These are phyloP conservation scores for Bipolaris cookei DNA, from an alignment of 2,329 filamentous ascomycete genomes.

Conservation along the genomic window DNA sequence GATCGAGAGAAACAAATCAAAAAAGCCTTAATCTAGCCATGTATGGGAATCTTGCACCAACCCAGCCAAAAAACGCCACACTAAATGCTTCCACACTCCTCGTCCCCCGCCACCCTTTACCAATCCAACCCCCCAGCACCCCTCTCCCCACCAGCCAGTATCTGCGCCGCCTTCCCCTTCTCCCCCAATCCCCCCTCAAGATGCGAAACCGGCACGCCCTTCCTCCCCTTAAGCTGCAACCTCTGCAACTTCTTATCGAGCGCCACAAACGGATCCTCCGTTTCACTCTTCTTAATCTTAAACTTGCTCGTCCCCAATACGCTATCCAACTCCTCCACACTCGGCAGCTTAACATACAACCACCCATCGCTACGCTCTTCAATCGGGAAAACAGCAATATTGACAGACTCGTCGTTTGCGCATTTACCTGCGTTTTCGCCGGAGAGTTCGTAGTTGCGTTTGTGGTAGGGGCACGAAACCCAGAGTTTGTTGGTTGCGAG, in stretches of 20 bases:
- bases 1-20: not conserved
- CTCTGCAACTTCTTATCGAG: slow-evolving; percentile 62
- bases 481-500: slow-evolving; percentile 69
- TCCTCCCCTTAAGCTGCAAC: slow-evolving; percentile 59
- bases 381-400: slow-evolving; percentile 80
- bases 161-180: slow-evolving; percentile 52
- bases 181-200: slow-evolving; percentile 54
- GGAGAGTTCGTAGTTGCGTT: slow-evolving; percentile 82
- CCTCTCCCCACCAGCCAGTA: slow-evolving; percentile 56
- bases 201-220: slow-evolving; percentile 55
- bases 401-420: slow-evolving; percentile 74
- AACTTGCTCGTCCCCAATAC: slow-evolving; percentile 79
- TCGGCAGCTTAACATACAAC: slow-evolving; percentile 81
- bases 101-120: slow-evolving; percentile 36
- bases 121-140: slow-evolving; percentile 54
- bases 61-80: not conserved
- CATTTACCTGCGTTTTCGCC: slow-evolving; percentile 72
- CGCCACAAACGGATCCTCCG: slow-evolving; percentile 60
- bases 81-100: not conserved
- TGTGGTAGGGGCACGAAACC: slow-evolving; percentile 87
- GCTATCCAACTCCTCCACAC: slow-evolving; percentile 78
- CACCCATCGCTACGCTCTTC: slow-evolving; percentile 77
- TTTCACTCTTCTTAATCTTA: slow-evolving; percentile 77
- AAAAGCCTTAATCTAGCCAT: not conserved
- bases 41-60: not conserved